Base-by-base conservation (phyloP, 495 filamentous ascomycete genomes). In the Niebla homalea region DNA sequence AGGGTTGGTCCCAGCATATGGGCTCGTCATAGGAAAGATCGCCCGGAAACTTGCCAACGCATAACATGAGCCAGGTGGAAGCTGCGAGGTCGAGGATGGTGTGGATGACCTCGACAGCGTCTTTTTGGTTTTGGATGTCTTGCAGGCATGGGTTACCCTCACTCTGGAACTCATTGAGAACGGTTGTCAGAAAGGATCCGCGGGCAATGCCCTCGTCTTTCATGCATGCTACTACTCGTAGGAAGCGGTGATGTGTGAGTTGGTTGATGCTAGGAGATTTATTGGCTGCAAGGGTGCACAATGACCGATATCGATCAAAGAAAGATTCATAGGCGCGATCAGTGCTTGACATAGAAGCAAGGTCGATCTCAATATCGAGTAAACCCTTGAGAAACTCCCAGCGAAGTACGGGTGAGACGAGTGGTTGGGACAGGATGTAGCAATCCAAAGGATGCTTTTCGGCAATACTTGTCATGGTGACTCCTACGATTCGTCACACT, bases 1-100 rank as follows among this genome's bases (percentile, higher is more conserved):
- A 23, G 12, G 46, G 0, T 7, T 35, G 7, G 5, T 26, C 32
- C 53, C 53, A 56, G 7, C 14, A 14, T 3, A 56, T 43, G 19
- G 53, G 53, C 50, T 53, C 50, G 32, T 57, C 54, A 46, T 51
- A 52, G 36, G 53, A 49, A 10, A 49, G 23, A 14, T 57, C 50
- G 0, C 54, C 54, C 19, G 54, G 40, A 18, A 53, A 49, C 15
- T 36, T 40, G 21, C 50, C 46, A 26, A 50, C 26, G 1, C 29
- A 36, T 7, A 57, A 36, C 50, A 57, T 57, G 16, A 53, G 35
- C 54, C 50, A 57, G 32, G 46, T 4, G 22, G 35, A 41, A 7
- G 46, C 50, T 12, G 48, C 48, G 16, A 57, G 29, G 18, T 56
- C 49, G 20, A 52, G 1, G n/a, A 52, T 3, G 16, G 29, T 43